These are phyloP conservation scores for Globisporangium viniferum DNA, from an alignment of 352 stramenopile genomes.

Conservation along the genomic window DNA sequence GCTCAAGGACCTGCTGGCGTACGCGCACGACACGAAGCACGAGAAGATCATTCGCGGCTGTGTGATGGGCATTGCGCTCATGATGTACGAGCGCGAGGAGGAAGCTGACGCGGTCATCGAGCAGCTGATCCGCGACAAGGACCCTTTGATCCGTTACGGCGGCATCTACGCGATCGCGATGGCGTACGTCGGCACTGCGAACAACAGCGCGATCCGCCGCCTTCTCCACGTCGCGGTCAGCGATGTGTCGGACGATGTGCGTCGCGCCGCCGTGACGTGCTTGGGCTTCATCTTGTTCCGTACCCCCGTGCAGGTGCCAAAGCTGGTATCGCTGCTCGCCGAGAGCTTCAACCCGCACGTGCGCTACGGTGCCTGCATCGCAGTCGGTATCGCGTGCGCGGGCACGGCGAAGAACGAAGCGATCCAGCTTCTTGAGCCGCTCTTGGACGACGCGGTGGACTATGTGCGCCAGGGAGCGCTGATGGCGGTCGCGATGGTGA, in stretches of 20 bases:
- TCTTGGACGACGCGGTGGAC: conserved; percentile 98
- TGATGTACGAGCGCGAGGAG: conserved; percentile 98
- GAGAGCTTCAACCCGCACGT: conserved; percentile 99
- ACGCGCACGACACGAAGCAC: conserved; percentile 98
- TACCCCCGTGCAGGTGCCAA: conserved; percentile 92
- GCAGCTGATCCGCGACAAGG: conserved; percentile 95
- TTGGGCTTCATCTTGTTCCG: conserved; percentile 99
- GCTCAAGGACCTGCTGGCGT: conserved; percentile 94
- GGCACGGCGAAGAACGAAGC: conserved; percentile 96
- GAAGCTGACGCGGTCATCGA: conserved; percentile 96
- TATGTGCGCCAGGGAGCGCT: conserved; percentile 98
- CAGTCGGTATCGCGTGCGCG: conserved; percentile 97
- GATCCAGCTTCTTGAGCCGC: conserved; percentile 96
- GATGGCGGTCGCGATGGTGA: conserved; percentile 96
- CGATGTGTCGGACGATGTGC: conserved; percentile 98
- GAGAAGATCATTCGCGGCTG: conserved; percentile 99
- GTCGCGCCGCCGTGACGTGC: conserved; percentile 96
- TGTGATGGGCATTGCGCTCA: conserved; percentile 97
- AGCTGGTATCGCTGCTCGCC: conserved; percentile 93
- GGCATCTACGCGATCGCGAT: conserved; percentile 98
- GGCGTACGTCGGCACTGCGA: conserved; percentile 96
- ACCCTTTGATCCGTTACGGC: conserved; percentile 97
- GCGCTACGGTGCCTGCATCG: conserved; percentile 98
- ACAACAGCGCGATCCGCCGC: conserved; percentile 96
- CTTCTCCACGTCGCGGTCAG: conserved; percentile 98